Percentiles rank a stretch among this genome's conserved stretches.
Evolutionary conservation across 768 basidiomycete genomes (phyloP).

Genomic region (Lactifluus subvellereus): DNA sequence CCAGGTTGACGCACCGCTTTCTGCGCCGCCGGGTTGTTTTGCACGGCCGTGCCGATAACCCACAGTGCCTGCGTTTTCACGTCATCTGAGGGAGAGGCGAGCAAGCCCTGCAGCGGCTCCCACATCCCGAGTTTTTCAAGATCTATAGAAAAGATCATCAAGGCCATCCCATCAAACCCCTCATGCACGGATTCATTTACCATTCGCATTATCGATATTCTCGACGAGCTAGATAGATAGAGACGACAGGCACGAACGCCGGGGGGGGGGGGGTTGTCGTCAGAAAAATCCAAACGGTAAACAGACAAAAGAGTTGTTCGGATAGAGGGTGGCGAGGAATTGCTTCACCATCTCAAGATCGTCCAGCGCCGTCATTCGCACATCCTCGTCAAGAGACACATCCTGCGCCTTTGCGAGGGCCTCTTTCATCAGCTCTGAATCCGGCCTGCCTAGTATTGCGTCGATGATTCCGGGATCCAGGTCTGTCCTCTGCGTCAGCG

Average conservation of each 20-base stretch:
- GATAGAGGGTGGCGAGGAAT: not conserved
- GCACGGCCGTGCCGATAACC: conserved; percentile 84
- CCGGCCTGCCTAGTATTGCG: conserved; percentile 76
- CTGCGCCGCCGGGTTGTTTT: conserved; percentile 86
- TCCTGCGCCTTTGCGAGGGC: conserved; percentile 62
- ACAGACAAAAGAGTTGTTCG: not conserved
- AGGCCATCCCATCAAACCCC: not conserved
- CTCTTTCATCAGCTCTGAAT: conserved; percentile 80
- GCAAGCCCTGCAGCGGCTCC: conserved; percentile 64
- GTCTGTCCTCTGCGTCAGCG: conserved; percentile 36
- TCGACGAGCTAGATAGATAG: conserved; percentile 59
- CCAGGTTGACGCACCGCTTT: conserved; percentile 45
- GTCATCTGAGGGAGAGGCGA: conserved; percentile 51
- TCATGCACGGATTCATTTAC: conserved; percentile 31
- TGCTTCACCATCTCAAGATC: conserved; percentile 77
- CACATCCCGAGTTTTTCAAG: conserved; percentile 71
- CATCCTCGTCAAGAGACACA: conserved; percentile 45
- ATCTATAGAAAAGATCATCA: conserved; percentile 41
- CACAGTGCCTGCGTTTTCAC: conserved; percentile 69
- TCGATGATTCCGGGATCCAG: conserved; percentile 84
- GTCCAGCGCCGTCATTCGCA: conserved; percentile 66
- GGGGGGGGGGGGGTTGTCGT: not conserved
- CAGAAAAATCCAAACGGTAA: not conserved
- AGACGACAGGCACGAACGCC: not conserved
- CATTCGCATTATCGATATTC: conserved; percentile 87